phyloP scores from a whole-genome alignment of 2,329 filamentous ascomycete genomes.

The Stemphylium vesicarium region DNA sequence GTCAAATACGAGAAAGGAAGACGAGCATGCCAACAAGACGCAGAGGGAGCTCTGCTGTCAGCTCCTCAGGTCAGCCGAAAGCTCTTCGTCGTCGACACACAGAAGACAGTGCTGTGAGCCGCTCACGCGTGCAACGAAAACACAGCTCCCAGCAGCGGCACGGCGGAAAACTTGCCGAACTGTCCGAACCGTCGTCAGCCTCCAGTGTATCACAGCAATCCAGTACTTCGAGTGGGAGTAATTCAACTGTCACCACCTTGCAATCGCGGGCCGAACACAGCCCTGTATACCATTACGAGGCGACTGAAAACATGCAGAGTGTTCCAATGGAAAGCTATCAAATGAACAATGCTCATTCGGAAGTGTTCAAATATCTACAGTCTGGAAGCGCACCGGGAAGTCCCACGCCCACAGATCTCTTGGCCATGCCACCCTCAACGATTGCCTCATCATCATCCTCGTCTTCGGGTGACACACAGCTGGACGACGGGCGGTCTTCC shows the following conservation, averaged over 20 bases:
- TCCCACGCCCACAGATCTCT: slow-evolving; percentile 10
- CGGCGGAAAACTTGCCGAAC: slow-evolving; percentile 34
- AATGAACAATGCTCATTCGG: slow-evolving; percentile 29
- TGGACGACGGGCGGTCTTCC: slow-evolving; percentile 30
- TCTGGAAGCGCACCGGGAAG: slow-evolving; percentile 18
- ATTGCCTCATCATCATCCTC: slow-evolving; percentile 31
- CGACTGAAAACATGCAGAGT: slow-evolving; percentile 17
- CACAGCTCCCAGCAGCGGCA: slow-evolving; percentile 42
- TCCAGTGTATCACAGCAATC: slow-evolving; percentile 52
- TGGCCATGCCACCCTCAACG: slow-evolving; percentile 23
- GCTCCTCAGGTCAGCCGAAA: slow-evolving; percentile 21
- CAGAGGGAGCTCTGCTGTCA: slow-evolving; percentile 29
- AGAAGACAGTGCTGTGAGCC: slow-evolving; percentile 31
- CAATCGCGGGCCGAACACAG: slow-evolving; percentile 49
- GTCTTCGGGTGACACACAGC: slow-evolving; percentile 25
- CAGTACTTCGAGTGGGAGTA: slow-evolving; percentile 53
- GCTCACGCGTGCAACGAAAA: slow-evolving; percentile 41
- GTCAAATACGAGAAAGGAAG: slow-evolving; percentile 50
- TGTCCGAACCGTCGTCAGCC: slow-evolving; percentile 51
- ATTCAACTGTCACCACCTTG: slow-evolving; percentile 55
- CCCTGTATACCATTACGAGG: slow-evolving; percentile 30
- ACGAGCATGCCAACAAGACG: slow-evolving; percentile 32
- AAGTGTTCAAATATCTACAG: slow-evolving; percentile 41
- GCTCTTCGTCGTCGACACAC: slow-evolving; percentile 28
- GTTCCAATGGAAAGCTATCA: slow-evolving; percentile 22